Conservation (phyloP, 306 rosid species). For the Prinsepia uniflora region DNA sequence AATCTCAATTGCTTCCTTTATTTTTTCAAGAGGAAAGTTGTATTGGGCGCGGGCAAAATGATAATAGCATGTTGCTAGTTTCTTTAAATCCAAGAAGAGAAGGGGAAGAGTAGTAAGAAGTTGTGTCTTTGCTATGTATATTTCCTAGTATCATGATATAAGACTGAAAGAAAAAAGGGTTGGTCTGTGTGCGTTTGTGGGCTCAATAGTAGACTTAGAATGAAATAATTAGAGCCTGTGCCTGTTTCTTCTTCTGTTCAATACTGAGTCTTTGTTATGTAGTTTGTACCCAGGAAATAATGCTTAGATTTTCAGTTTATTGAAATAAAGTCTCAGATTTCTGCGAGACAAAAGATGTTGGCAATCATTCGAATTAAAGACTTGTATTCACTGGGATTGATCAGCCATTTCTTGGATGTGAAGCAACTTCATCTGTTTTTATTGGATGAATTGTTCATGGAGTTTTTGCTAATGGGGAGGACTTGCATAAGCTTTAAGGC, state of each 20-base stretch:
- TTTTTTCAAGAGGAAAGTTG: constrained; percentile 70
- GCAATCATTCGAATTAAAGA: not conserved
- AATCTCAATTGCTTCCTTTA: constrained; percentile 54
- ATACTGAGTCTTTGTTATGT: not conserved
- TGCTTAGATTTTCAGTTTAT: not conserved
- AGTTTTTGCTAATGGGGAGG: no score
- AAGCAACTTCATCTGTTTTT: no score
- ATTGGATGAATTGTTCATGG: no score
- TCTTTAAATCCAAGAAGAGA: not conserved
- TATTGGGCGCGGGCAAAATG: constrained; percentile 27
- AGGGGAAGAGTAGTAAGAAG: not conserved
- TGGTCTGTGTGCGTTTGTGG: not conserved
- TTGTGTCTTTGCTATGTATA: constrained; percentile 14
- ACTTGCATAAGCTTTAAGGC: no score
- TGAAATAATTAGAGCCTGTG: not conserved
- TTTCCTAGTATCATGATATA: not conserved
- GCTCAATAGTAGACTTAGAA: not conserved
- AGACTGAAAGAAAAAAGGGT: no score
- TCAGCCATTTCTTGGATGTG: no score
- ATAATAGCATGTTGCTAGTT: not conserved
- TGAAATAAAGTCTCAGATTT: not conserved
- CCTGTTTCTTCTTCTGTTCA: not conserved
- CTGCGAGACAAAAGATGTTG: not conserved
- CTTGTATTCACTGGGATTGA: no score
- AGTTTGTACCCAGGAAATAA: not conserved